Base-by-base conservation (phyloP, 176 grass and related monocot species). In the Aegilops bicornis region DNA sequence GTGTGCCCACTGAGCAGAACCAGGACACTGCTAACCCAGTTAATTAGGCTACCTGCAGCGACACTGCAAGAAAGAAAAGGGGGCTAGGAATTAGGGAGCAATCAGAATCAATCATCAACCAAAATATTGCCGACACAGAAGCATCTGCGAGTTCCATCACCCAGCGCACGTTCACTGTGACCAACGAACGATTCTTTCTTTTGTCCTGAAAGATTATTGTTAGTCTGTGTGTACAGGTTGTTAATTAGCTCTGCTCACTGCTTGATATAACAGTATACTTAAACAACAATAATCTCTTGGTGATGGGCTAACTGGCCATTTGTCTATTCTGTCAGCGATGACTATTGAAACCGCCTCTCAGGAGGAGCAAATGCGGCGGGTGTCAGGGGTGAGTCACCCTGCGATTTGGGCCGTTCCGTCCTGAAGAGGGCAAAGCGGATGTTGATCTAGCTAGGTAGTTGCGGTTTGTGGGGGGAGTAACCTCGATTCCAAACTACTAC, bases 401-500 rank as follows among this genome's bases (percentile, higher is more conserved):
- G 65, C 70, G 64, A 79, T 43, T 60, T 45, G 14, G n/a, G 24
- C 42, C 32, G 63, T 72, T 29, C 66, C 81, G 22, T 72, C 72
- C 69, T 56, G 35, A n/a, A 47, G 64, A 22, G 37, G 7, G 36
- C 66, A 42, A 29, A 33, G 9, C 7, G 43, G 67, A 58, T 58
- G 35, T 7, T 74, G 82, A 17, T 79, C 4, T 48, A 35, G 29
- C 50, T 64, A 80, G 59, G 54, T 64, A 24, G 83, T 27, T 33
- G 61, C 33, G 48, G 77, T 81, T 81, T 69, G 88, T 85, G 42
- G 67, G 76, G 27, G 69, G 79, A 39, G 60, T 85, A 76, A 60
- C 83, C 83, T 89, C 77, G 74, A 90, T 75, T 90, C 67, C 43
- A 80, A 87, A 90, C 62, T 87, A 90, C 71, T 69, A 12, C 60